Evolutionary conservation across 2,329 filamentous ascomycete species (phyloP), one percentile per base, ranked within the genome.

Genomic region (Botrytis hyacinthi): DNA sequence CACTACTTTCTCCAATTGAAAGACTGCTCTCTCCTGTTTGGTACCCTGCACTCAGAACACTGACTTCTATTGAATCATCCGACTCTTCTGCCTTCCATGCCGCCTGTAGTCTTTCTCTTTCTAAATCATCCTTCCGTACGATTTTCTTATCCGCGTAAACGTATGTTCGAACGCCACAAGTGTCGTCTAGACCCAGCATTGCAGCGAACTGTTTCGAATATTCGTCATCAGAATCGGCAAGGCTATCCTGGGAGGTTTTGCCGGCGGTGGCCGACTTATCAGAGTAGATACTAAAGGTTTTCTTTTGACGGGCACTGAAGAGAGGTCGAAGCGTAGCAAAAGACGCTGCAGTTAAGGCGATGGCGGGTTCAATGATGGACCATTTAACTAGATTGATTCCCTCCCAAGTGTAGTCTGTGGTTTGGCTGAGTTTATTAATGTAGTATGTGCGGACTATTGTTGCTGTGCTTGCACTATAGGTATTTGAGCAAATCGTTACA

Each of bases 371-470:
- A n/a, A 83, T 80, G 65, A 84, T 83, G 6, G 82, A 84, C 84
- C 84, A 85, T 73, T 84, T 84, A 8, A 82, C 81, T 10, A 84
- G 77, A 75, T 83, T 83, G 26, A 83, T 82, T 73, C 83, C 83
- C 72, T 82, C 80, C 79, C 82, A 84, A 2, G 83, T 78, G 67
- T 81, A 82, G 72, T 85, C 83, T 16, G 74, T 74, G 42, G 81
- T 81, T n/a, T 80, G 76, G 3, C 79, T 78, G 8, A 85, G 79
- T 48, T 80, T 75, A 73, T 80, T 79, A n/a, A 84, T 81, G 76
- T 84, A 85, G 9, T 82, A 81, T 46, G 85, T 82, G 22, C 84
- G 83, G 42, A 84, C 81, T 63, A 85, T 81, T 7, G 83, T 84
- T 26, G 83, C 84, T 22, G 82, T 78, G 5, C 82, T 84, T 29